These are phyloP conservation scores for Vicia villosa DNA, from an alignment of 306 rosid genomes.

Conservation along the genomic window DNA sequence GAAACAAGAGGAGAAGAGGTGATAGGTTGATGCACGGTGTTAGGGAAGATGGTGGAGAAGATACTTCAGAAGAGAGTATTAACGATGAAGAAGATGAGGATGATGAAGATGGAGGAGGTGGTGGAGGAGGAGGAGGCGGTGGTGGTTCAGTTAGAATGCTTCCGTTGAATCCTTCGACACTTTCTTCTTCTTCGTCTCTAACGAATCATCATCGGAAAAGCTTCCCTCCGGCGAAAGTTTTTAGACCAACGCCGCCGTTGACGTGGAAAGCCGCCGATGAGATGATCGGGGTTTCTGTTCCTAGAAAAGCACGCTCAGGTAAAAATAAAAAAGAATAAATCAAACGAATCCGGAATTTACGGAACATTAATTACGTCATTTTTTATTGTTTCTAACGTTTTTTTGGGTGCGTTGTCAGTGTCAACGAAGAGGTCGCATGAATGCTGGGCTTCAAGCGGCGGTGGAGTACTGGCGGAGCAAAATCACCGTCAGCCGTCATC, in stretches of 20 bases:
- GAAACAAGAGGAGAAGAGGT: conserved; percentile 79
- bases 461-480: conserved; percentile 60
- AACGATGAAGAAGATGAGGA: conserved; percentile 85
- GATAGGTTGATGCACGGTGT: conserved; percentile 83
- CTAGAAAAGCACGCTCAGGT: conserved; percentile 98
- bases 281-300: conserved; percentile 92
- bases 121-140: conserved; percentile 33
- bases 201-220: conserved; percentile 71
- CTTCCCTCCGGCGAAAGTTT: conserved; percentile 75
- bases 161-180: conserved; percentile 61
- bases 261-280: conserved; percentile 92
- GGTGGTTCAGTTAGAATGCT: conserved; percentile 81
- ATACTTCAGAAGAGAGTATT: conserved; percentile 87
- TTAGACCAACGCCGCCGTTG: conserved; percentile 61
- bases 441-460: conserved; percentile 72
- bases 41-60: conserved; percentile 80
- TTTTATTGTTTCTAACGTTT: background rate
- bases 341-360: background rate
- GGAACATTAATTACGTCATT: background rate
- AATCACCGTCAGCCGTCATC: conserved; percentile 72
- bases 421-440: conserved; percentile 95
- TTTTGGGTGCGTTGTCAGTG: conserved; percentile 47
- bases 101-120: conserved; percentile 55
- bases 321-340: conserved; percentile 1
- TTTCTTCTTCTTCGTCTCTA: conserved; percentile 40